These are phyloP conservation scores for Dictyostelium discoideum DNA, from an alignment of 78 protist genomes.

Conservation along the genomic window dicty_2.7 NC_007091.3:4173001-4173500, in stretches of 20 bases:
- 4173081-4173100: constrained; percentile 24
- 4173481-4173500: constrained; percentile 41
- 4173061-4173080: constrained; percentile 47
- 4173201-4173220: constrained; percentile 61
- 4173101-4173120: constrained; percentile 48
- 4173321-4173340: constrained; percentile 83
- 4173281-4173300: constrained; percentile 79
- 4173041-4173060: constrained; percentile 54
- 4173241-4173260: constrained; percentile 9
- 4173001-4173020: constrained; percentile 13
- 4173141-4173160: constrained; percentile 74
- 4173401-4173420: constrained; percentile 40
- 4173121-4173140: constrained; percentile 58
- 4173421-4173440: constrained; percentile 54
- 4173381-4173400: constrained; percentile 71
- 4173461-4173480: constrained; percentile 37
- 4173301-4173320: constrained; percentile 87
- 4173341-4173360: not conserved
- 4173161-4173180: constrained; percentile 52
- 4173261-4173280: constrained; percentile 55
- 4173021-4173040: not conserved
- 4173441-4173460: constrained; percentile 16
- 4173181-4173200: constrained; percentile 33
- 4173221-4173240: not conserved
- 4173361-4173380: constrained; percentile 72